These are phyloP conservation scores for Annulohypoxylon bovei DNA, from an alignment of 495 filamentous ascomycete genomes.

Conservation along the genomic window DNA sequence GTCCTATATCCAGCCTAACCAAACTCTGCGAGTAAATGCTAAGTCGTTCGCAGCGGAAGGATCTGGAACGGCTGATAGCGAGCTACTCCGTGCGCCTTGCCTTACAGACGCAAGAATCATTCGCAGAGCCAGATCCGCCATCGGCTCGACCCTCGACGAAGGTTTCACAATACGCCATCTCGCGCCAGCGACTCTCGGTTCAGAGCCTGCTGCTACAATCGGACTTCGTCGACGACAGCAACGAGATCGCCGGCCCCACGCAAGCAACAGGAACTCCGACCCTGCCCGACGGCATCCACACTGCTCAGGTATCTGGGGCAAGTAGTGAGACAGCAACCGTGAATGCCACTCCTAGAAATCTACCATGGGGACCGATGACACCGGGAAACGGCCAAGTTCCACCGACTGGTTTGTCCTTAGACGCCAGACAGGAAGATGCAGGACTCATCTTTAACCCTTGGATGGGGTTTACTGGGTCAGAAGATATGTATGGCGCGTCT, in stretches of 20 bases:
- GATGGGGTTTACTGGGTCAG: conserved; percentile 42
- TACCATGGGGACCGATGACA: neutral
- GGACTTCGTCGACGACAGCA: conserved; percentile 45
- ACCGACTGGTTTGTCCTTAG: conserved; percentile 14
- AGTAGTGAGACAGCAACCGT: neutral
- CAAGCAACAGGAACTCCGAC: conserved; percentile 1
- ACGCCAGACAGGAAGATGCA: conserved; percentile 41
- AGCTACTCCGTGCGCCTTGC: conserved; percentile 42
- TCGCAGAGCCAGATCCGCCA: conserved; percentile 37
- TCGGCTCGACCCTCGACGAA: conserved; percentile 30
- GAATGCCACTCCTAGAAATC: neutral
- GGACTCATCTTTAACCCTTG: conserved; percentile 45
- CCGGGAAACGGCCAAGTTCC: conserved; percentile 6
- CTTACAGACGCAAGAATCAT: conserved; percentile 28
- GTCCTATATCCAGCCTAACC: neutral
- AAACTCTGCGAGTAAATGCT: neutral
- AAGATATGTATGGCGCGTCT: conserved; percentile 37
- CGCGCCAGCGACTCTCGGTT: conserved; percentile 42
- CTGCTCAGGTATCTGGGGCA: neutral
- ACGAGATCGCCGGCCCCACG: conserved; percentile 36
- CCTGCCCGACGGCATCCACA: neutral
- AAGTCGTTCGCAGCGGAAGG: conserved; percentile 27
- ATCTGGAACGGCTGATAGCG: conserved; percentile 36
- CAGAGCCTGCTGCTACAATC: conserved; percentile 44
- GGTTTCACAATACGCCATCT: conserved; percentile 42